Conservation (phyloP, 1,139 yeast genomes). For the Yamadazyma sp. region DNA sequence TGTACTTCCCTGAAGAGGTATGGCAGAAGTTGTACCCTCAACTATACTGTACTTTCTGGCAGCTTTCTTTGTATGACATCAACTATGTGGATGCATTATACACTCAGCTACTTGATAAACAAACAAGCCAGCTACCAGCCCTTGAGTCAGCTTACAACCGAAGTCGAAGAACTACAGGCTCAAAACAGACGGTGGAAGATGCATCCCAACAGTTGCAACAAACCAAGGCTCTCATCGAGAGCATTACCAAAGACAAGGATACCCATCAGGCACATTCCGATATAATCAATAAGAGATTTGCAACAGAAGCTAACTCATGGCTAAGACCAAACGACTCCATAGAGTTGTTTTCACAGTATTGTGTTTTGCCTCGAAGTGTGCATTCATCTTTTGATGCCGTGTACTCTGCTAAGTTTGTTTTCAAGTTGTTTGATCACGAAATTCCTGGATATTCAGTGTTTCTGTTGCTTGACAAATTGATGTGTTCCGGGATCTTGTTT, state of each 20-base stretch:
- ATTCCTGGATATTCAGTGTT: constrained; percentile 46
- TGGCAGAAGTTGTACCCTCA: constrained; percentile 40
- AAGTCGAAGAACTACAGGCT: constrained; percentile 30
- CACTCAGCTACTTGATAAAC: constrained; percentile 41
- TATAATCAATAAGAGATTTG: constrained; percentile 15
- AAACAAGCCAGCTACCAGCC: constrained; percentile 1
- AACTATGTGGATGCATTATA: constrained; percentile 56
- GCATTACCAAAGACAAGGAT: constrained; percentile 26
- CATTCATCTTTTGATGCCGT: constrained; percentile 88
- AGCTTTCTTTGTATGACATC: constrained; percentile 70
- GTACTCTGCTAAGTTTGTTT: constrained; percentile 62
- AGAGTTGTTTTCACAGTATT: constrained; percentile 54
- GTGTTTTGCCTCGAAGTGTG: constrained; percentile 73
- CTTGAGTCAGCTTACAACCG: constrained; percentile 34
- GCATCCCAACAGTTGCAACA: constrained; percentile 28
- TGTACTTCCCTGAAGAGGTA: not conserved
- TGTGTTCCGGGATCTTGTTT: constrained; percentile 50
- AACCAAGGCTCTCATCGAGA: constrained; percentile 24
- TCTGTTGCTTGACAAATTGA: constrained; percentile 46
- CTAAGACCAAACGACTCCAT: constrained; percentile 18
- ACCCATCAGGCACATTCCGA: constrained; percentile 31
- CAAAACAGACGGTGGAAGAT: constrained; percentile 26
- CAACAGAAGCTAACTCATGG: constrained; percentile 23
- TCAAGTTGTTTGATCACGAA: constrained; percentile 45
- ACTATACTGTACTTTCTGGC: constrained; percentile 72